Evolutionary conservation across 306 rosid genomes (phyloP).

Genomic region (Dalbergia oliveri): DNA sequence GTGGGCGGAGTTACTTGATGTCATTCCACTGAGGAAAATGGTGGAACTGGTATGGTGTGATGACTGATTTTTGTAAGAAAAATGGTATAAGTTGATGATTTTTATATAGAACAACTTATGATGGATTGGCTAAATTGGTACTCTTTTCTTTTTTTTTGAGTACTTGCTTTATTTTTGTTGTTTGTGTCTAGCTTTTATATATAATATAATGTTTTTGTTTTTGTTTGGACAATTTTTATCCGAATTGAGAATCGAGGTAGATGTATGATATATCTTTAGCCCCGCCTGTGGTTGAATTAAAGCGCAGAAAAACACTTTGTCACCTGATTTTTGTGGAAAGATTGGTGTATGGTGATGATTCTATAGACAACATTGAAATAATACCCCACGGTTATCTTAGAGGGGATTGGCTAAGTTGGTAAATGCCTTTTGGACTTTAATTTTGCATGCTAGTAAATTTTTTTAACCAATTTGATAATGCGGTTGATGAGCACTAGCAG

Average conservation of each 20-base stretch:
- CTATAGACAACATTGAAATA: slow-evolving; percentile 5
- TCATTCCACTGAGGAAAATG: neutral
- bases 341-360: neutral
- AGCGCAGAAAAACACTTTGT: neutral
- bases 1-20: neutral
- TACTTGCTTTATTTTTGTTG: neutral
- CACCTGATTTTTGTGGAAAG: no score
- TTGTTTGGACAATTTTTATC: neutral
- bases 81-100: slow-evolving; percentile 9
- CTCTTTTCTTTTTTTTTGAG: neutral
- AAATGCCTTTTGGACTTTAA: neutral
- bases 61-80: slow-evolving; percentile 32
- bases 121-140: neutral
- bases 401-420: neutral
- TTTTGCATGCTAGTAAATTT: neutral
- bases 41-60: neutral
- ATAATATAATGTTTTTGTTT: neutral
- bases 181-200: neutral
- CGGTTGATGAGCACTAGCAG: neutral
- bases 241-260: neutral
- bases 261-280: neutral
- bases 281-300: neutral
- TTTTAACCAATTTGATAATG: neutral
- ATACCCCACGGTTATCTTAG: neutral
- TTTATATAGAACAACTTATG: neutral